These are phyloP conservation scores for Alternaria atra DNA, from an alignment of 2,329 filamentous ascomycete genomes.

Conservation along the genomic window DNA sequence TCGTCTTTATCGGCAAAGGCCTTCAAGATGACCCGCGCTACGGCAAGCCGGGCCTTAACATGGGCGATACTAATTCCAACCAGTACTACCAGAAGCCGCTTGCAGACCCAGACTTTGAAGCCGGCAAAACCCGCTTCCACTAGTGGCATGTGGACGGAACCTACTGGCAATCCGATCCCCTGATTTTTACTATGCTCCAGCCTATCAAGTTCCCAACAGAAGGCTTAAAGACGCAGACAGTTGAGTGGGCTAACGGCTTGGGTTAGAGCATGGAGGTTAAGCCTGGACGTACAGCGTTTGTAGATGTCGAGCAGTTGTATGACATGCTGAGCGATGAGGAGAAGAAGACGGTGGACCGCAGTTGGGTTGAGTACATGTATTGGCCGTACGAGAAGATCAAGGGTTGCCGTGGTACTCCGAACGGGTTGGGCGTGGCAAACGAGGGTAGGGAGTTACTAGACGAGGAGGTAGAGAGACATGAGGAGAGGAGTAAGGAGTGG, in stretches of 20 bases:
- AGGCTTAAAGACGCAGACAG: not conserved
- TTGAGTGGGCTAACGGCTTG: slow-evolving; percentile 5
- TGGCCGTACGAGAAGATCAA: slow-evolving; percentile 5
- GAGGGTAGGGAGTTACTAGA: slow-evolving; percentile 6
- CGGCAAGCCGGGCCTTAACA: slow-evolving; percentile 9
- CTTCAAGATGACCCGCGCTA: slow-evolving; percentile 8
- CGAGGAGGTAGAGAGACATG: not conserved
- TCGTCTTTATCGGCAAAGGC: slow-evolving; percentile 9
- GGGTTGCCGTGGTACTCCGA: slow-evolving; percentile 7
- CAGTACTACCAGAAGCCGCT: slow-evolving; percentile 9
- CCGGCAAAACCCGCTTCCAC: slow-evolving; percentile 8
- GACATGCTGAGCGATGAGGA: slow-evolving; percentile 10
- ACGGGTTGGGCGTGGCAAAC: slow-evolving; percentile 6
- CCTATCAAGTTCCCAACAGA: slow-evolving; percentile 4
- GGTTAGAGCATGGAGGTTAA: slow-evolving; percentile 2
- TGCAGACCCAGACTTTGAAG: slow-evolving; percentile 7
- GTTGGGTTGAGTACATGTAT: slow-evolving; percentile 10
- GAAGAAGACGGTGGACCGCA: slow-evolving; percentile 4
- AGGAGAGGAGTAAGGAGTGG: not conserved
- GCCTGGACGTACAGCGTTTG: slow-evolving; percentile 6
- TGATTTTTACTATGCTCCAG: slow-evolving; percentile 4
- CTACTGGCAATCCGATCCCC: not conserved
- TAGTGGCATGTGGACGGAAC: slow-evolving; percentile 6
- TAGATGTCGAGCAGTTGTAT: slow-evolving; percentile 6
- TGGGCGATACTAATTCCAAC: slow-evolving; percentile 5